phyloP scores from a whole-genome alignment of 1,284 basidiomycete genomes.

The Neolentinus lepideus region DNA sequence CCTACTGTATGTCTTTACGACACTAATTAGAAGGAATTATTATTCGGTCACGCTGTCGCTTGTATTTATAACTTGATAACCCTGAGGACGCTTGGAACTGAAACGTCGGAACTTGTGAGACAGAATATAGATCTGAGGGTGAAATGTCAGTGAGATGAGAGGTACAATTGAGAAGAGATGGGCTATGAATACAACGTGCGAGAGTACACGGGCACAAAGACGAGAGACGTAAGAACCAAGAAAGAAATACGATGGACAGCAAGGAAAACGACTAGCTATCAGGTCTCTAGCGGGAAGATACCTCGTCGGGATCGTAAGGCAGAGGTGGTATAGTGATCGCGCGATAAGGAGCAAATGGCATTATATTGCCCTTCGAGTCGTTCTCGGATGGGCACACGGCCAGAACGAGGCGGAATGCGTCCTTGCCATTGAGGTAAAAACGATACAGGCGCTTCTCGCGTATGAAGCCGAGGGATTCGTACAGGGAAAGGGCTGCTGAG shows the following conservation, averaged over 20 bases:
- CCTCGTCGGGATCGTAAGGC: background rate
- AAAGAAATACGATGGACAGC: background rate
- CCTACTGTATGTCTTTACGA: background rate
- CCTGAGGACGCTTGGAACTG: background rate
- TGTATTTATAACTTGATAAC: background rate
- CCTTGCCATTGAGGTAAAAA: slow-evolving; percentile 94
- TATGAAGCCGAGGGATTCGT: slow-evolving; percentile 91
- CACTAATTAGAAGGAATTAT: background rate
- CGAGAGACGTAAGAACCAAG: background rate
- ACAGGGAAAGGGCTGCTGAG: slow-evolving; percentile 76
- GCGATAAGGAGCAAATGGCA: background rate
- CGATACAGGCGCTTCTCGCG: slow-evolving; percentile 91
- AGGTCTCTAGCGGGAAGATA: background rate
- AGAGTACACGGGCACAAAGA: background rate
- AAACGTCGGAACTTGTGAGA: too few species aligned
- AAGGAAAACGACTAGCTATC: background rate
- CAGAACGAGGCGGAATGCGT: slow-evolving; percentile 74
- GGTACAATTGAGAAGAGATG: background rate
- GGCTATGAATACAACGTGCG: background rate
- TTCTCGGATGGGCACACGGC: slow-evolving; percentile 32
- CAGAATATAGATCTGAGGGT: too few species aligned
- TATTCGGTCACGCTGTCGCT: background rate
- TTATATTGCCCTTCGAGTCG: background rate
- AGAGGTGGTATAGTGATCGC: background rate
- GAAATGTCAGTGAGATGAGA: background rate